phyloP scores from a whole-genome alignment of 768 basidiomycete genomes.

The Pluteus cervinus region DNA sequence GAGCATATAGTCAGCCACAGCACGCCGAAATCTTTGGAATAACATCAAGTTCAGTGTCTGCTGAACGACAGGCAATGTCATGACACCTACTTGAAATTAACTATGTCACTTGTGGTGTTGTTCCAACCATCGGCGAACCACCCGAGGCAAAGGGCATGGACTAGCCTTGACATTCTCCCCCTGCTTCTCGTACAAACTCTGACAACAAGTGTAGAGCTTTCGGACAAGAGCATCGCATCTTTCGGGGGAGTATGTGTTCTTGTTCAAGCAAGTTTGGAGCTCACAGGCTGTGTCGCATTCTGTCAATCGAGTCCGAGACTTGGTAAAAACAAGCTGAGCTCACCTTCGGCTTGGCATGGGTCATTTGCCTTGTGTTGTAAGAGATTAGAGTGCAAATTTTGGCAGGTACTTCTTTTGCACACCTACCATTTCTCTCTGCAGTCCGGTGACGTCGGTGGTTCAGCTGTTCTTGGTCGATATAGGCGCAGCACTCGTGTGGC shows the following conservation, averaged over 20 bases:
- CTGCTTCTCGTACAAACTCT: constrained; percentile 43
- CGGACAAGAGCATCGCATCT: constrained; percentile 49
- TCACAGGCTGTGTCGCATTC: constrained; percentile 42
- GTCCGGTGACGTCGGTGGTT: no score
- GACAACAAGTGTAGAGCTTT: constrained; percentile 58
- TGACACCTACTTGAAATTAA: no score
- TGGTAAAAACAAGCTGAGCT: not conserved
- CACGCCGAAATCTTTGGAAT: no score
- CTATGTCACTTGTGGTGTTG: constrained; percentile 32
- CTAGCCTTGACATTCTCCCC: constrained; percentile 41
- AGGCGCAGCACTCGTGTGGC: no score
- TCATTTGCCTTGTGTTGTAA: no score
- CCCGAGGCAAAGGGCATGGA: constrained; percentile 51
- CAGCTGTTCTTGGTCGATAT: no score
- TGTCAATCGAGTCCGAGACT: not conserved
- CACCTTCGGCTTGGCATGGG: constrained; percentile 23
- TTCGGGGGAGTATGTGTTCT: constrained; percentile 59
- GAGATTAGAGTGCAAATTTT: no score
- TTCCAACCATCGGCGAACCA: constrained; percentile 56
- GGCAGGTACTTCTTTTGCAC: no score
- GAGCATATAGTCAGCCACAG: no score
- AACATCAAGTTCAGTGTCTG: no score
- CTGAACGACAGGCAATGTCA: no score
- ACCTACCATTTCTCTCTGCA: no score
- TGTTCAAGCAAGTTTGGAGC: constrained; percentile 56